Evolutionary conservation across 441 rosid species (phyloP), one percentile per base, ranked within the genome.

Genomic region (Cnidoscolus chayamansa): DNA sequence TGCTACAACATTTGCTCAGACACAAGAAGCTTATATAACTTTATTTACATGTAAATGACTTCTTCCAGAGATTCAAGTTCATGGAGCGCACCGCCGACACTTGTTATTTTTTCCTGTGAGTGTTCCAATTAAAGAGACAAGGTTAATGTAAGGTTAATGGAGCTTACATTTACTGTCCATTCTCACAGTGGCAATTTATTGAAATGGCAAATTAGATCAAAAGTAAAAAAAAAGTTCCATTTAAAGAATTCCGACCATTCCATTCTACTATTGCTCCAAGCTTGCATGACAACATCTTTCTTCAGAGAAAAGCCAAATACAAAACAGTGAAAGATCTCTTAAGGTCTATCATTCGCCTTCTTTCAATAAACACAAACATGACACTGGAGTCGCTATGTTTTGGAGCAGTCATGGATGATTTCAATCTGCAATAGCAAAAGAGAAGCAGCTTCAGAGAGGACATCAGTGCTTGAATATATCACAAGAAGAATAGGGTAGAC

Each of bases 351-450:
- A 63, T 62, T 65, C 56, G 54, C 65, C 55, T 74, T 75, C 72
- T 57, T 32, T 48, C 55, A 59, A 48, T 70, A 40, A 20, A 79
- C 51, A 62, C 67, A 72, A 76, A 58, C 67, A 15, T n/a, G 68
- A 67, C 54, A 51, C 59, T 1, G 58, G 63, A 7, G 56, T 72
- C 57, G 31, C 75, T 53, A 60, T 72, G 76, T 17, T 72, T 69
- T 15, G 16, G 72, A 32, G 32, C 55, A 65, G 48, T 40, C 58
- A n/a, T 59, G 62, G 72, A 74, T 63, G 76, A 75, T 64, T 67
- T 31, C 74, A 72, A 82, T 76, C 85, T 81, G 81, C 79, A 60
- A 54, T 65, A 56, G 13, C 11, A 25, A 55, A 43, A 57, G 66
- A 65, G 54, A n/a, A 15, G 10, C 30, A 37, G 37, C 37, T 76